Conservation (phyloP, 2,329 filamentous ascomycete genomes). For the Dothistroma pini region DNA sequence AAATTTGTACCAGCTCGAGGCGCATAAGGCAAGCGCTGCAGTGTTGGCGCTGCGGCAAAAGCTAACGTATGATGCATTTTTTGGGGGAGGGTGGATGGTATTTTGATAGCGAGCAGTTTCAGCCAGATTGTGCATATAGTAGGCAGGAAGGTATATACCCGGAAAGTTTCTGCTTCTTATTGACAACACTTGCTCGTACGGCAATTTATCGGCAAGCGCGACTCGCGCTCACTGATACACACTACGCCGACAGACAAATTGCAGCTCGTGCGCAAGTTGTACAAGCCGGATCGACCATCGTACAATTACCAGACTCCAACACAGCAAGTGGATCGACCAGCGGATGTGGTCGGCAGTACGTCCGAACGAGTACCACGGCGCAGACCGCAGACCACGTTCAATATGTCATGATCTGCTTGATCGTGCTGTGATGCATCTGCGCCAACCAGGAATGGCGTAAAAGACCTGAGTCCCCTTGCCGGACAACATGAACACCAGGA, state of each 20-base stretch:
- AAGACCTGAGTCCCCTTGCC: constrained; percentile 35
- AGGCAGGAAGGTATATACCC: neutral
- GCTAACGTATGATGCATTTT: neutral
- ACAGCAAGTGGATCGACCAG: neutral
- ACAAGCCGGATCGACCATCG: neutral
- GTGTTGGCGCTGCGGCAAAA: neutral
- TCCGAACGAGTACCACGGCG: neutral
- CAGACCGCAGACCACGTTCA: neutral
- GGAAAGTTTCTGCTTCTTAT: neutral
- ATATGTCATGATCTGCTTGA: constrained; percentile 22
- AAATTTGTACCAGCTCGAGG: neutral
- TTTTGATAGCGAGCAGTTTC: neutral
- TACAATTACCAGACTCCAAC: neutral
- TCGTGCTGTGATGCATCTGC: constrained; percentile 29
- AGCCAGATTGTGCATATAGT: neutral
- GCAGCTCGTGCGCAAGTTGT: neutral
- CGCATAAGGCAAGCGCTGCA: neutral
- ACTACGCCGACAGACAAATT: neutral
- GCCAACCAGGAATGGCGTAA: constrained; percentile 34
- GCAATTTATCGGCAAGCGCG: neutral
- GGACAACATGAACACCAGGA: constrained; percentile 36
- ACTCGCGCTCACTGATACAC: neutral
- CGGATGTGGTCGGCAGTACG: neutral
- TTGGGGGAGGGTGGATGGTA: neutral
- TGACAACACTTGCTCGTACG: neutral